Conservation (phyloP, 1,284 basidiomycete genomes). For the Trichosporon asahii region DNA sequence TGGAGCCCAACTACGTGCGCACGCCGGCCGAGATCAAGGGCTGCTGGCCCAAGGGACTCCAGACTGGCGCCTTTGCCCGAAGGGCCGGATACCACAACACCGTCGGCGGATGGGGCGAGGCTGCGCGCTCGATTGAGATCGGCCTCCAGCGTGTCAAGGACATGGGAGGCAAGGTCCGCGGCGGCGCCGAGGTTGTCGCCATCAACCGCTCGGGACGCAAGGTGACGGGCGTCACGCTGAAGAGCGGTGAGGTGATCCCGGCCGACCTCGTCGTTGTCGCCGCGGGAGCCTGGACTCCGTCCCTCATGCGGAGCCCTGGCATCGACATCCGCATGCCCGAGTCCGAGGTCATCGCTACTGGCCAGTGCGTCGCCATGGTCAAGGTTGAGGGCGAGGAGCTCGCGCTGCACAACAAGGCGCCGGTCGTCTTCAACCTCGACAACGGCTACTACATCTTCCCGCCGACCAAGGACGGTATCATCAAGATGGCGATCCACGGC, state of each 20-base stretch:
- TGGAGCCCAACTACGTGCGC: slow-evolving; percentile 30
- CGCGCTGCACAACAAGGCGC: slow-evolving; percentile 60
- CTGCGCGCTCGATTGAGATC: slow-evolving; percentile 63
- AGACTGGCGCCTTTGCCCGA: slow-evolving; percentile 32
- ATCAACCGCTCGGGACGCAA: slow-evolving; percentile 44
- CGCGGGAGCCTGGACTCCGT: slow-evolving; percentile 63
- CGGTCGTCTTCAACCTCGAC: slow-evolving; percentile 58
- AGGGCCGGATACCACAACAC: slow-evolving; percentile 65
- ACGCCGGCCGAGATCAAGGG: slow-evolving; percentile 28
- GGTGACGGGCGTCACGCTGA: slow-evolving; percentile 64
- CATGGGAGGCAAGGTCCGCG: slow-evolving; percentile 63
- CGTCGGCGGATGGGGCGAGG: slow-evolving; percentile 81
- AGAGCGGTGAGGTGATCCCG: slow-evolving; percentile 57
- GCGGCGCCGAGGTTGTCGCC: slow-evolving; percentile 60
- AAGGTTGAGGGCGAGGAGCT: slow-evolving; percentile 69
- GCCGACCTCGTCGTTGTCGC: slow-evolving; percentile 46
- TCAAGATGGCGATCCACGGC: slow-evolving; percentile 55
- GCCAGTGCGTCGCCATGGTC: slow-evolving; percentile 70
- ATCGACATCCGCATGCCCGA: slow-evolving; percentile 35
- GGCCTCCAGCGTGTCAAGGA: slow-evolving; percentile 60
- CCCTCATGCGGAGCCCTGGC: slow-evolving; percentile 63
- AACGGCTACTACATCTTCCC: slow-evolving; percentile 55
- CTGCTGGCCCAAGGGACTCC: slow-evolving; percentile 25
- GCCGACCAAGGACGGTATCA: slow-evolving; percentile 49
- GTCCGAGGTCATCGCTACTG: slow-evolving; percentile 39